Conservation (phyloP, 495 filamentous ascomycete genomes). For the Massariosphaeria phaeospora region DNA sequence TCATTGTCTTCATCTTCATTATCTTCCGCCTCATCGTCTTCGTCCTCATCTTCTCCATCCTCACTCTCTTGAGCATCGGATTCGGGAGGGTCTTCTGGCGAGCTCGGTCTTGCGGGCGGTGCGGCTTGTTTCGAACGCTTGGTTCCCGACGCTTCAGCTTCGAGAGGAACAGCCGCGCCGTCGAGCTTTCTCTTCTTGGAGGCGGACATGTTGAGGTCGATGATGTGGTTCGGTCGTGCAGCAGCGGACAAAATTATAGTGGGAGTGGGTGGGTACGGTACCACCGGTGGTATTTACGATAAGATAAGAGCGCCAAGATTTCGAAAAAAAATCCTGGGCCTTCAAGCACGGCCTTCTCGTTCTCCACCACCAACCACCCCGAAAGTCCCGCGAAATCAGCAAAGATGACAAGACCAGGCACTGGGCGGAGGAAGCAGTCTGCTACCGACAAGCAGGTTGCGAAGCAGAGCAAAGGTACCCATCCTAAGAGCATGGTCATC, state of each 20-base stretch:
- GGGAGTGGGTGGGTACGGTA: too few species aligned
- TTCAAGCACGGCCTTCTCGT: not conserved
- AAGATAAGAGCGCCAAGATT: slow-evolving; percentile 24
- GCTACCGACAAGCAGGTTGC: slow-evolving; percentile 18
- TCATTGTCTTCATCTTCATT: not conserved
- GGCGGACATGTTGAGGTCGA: slow-evolving; percentile 8
- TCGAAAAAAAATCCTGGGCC: slow-evolving; percentile 15
- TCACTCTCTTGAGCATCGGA: slow-evolving; percentile 18
- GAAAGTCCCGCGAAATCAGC: not conserved
- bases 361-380: not conserved
- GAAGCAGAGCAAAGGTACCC: slow-evolving; percentile 44
- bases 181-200: slow-evolving; percentile 31
- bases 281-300: too few species aligned
- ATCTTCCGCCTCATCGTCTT: slow-evolving; percentile 13
- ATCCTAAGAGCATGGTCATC: slow-evolving; percentile 99
- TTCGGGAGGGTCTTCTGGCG: slow-evolving; percentile 1
- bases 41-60: slow-evolving; percentile 14
- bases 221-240: not conserved
- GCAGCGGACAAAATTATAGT: slow-evolving; percentile 9
- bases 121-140: slow-evolving; percentile 11
- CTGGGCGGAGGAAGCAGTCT: slow-evolving; percentile 20
- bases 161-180: not conserved
- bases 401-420: slow-evolving; percentile 19
- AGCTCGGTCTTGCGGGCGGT: not conserved
- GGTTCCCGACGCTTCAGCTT: not conserved